Conservation (phyloP, 345 rosid genomes). For the Diplotaxis tenuifolia region DNA sequence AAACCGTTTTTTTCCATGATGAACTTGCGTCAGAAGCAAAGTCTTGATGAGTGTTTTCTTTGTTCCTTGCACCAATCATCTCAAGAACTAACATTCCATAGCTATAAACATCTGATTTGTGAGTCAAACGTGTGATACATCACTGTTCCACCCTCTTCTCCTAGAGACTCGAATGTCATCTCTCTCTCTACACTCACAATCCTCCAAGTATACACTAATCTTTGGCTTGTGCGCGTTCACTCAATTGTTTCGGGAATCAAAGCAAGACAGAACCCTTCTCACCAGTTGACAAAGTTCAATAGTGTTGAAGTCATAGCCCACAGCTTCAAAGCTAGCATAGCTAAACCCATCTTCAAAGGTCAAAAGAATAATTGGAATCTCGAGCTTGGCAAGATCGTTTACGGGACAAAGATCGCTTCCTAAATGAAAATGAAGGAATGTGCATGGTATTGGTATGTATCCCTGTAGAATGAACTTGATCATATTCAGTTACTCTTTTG, state of each 20-base stretch:
- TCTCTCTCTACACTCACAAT: background rate
- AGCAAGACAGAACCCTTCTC: background rate
- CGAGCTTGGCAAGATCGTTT: slow-evolving; percentile 82
- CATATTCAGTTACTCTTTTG: background rate
- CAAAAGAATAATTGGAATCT: slow-evolving; percentile 60
- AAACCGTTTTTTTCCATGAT: background rate
- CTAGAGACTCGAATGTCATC: background rate
- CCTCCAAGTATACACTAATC: background rate
- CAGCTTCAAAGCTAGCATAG: background rate
- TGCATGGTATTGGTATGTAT: slow-evolving; percentile 55
- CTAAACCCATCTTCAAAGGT: background rate
- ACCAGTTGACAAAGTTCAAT: background rate
- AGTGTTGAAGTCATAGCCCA: background rate
- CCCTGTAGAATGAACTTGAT: slow-evolving; percentile 36
- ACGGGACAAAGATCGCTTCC: slow-evolving; percentile 82
- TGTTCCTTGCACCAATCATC: background rate
- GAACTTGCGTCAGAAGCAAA: background rate
- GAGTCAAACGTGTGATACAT: background rate
- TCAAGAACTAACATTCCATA: background rate
- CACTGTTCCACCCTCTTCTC: background rate
- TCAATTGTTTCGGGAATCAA: no score
- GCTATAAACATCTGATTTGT: background rate
- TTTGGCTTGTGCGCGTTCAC: background rate
- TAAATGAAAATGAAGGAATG: slow-evolving; percentile 78
- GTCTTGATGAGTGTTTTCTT: background rate